Conservation (phyloP, 2,329 filamentous ascomycete genomes). For the Paecilomyces sp. region DNA sequence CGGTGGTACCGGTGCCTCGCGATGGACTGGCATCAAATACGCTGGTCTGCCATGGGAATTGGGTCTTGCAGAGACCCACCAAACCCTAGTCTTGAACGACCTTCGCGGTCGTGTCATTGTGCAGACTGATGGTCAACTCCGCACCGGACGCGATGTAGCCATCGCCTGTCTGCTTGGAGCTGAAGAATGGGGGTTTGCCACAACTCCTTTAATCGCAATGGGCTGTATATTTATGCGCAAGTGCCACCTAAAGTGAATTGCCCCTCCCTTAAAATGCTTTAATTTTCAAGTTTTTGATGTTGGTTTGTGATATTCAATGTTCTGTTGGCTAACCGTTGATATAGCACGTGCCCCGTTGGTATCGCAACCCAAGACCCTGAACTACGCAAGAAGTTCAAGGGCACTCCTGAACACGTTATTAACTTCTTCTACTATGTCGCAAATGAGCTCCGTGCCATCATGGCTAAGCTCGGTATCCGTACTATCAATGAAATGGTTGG, state of each 20-base stretch:
- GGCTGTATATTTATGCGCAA: slow-evolving; percentile 97
- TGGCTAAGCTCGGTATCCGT: slow-evolving; percentile 91
- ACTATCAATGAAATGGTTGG: slow-evolving; percentile 98
- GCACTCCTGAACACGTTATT: slow-evolving; percentile 91
- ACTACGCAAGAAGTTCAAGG: slow-evolving; percentile 85
- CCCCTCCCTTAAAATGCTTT: not conserved
- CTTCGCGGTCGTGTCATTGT: slow-evolving; percentile 91
- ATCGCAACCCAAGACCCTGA: slow-evolving; percentile 96
- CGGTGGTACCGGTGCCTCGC: slow-evolving; percentile 89
- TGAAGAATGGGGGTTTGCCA: slow-evolving; percentile 98
- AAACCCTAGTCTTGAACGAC: slow-evolving; percentile 92
- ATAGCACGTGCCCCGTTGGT: slow-evolving; percentile 75
- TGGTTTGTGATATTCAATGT: slow-evolving; percentile 5
- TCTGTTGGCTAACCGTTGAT: not conserved
- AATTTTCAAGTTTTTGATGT: slow-evolving; percentile 7
- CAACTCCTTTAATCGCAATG: slow-evolving; percentile 90
- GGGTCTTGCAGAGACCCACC: slow-evolving; percentile 93
- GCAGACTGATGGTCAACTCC: slow-evolving; percentile 90
- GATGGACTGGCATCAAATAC: slow-evolving; percentile 99
- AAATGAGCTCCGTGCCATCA: slow-evolving; percentile 92
- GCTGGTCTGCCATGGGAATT: slow-evolving; percentile 95
- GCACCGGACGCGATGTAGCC: slow-evolving; percentile 87
- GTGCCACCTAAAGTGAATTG: slow-evolving; percentile 34
- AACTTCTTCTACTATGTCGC: slow-evolving; percentile 99
- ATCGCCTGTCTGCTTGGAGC: slow-evolving; percentile 92